Evolutionary conservation across 352 stramenopile species (phyloP).

Genomic region (Phytophthora tentaculata): DNA sequence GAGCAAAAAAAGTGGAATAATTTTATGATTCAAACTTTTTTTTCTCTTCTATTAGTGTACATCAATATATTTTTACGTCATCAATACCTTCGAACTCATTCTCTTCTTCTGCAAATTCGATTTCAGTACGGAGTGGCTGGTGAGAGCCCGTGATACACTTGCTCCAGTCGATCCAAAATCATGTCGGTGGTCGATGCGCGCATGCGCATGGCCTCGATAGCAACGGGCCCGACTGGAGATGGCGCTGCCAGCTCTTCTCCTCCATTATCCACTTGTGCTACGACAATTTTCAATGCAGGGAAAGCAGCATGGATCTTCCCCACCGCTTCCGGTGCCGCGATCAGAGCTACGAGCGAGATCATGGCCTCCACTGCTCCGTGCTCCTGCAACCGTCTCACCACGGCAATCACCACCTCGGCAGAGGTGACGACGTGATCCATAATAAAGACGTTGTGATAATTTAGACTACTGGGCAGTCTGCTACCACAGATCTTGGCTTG

Average conservation of each 20-base stretch:
- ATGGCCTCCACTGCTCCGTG: constrained; percentile 50
- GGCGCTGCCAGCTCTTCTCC: constrained; percentile 17
- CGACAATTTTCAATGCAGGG: constrained; percentile 41
- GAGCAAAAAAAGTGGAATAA: too few relatives aligned
- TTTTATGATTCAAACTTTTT: constrained; percentile 1
- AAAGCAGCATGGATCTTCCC: constrained; percentile 42
- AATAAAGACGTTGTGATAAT: constrained; percentile 61
- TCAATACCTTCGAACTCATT: constrained; percentile 3
- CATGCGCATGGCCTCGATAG: constrained; percentile 8
- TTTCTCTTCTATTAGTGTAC: constrained; percentile 21
- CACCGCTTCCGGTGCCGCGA: constrained; percentile 44
- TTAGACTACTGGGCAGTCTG: constrained; percentile 29
- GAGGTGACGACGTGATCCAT: constrained; percentile 48
- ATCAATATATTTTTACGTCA: constrained; percentile 25
- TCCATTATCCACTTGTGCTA: constrained; percentile 40
- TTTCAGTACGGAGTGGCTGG: constrained; percentile 24
- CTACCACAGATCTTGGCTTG: constrained; percentile 27
- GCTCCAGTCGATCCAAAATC: constrained; percentile 41
- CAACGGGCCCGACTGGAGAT: background rate
- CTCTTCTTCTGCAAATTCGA: background rate
- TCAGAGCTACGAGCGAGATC: constrained; percentile 53
- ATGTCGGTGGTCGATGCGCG: constrained; percentile 28
- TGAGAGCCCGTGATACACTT: constrained; percentile 30
- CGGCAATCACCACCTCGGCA: constrained; percentile 34
- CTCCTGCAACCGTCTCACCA: constrained; percentile 42